Conservation (phyloP, 495 filamentous ascomycete species). For the Penicillium daleae region DNA sequence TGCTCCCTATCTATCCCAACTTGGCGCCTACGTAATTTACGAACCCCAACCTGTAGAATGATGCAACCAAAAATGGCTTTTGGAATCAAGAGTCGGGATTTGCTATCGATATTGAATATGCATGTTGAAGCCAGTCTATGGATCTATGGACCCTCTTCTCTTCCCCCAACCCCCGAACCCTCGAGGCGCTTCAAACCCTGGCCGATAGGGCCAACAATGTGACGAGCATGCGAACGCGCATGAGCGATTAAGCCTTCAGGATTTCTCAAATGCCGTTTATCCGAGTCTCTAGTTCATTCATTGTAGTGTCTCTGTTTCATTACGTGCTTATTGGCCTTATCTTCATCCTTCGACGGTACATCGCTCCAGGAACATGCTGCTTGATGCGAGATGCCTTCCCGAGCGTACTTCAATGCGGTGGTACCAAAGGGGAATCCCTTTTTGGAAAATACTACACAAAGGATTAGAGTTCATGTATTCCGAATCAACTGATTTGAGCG, state of each 20-base stretch:
- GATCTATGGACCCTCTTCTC: not conserved
- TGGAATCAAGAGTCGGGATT: not conserved
- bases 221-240: not conserved
- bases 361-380: not conserved
- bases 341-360: no score
- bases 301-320: not conserved
- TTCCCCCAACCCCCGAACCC: no score
- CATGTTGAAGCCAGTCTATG: not conserved
- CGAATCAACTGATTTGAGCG: slow-evolving; percentile 41
- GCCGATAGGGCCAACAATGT: not conserved
- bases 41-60: not conserved
- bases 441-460: no score
- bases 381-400: not conserved
- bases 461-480: not conserved
- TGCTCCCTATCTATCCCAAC: not conserved
- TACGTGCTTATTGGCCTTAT: not conserved
- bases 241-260: not conserved
- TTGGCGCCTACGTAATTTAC: not conserved
- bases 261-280: not conserved
- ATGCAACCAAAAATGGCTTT: not conserved
- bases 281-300: not conserved
- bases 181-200: not conserved
- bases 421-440: no score
- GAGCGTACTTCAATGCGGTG: not conserved
- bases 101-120: no score